These are phyloP conservation scores for Suhomyces sp. DNA, from an alignment of 805 yeast genomes.

Conservation along the genomic window DNA sequence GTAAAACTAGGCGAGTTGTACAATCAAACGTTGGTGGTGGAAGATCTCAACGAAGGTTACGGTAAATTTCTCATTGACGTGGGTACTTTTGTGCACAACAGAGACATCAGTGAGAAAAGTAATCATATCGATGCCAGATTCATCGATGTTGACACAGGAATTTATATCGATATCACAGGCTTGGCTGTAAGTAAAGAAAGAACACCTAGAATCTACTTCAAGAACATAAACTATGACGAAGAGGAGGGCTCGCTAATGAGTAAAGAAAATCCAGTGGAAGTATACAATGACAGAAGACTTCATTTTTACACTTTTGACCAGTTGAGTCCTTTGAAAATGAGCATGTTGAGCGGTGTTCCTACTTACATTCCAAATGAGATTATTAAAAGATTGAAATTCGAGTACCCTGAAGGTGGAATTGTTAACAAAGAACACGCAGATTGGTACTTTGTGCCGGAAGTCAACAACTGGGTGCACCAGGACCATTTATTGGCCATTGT, in stretches of 20 bases:
- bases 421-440: constrained; percentile 1
- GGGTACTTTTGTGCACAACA: constrained; percentile 18
- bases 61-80: constrained; percentile 22
- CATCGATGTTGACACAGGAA: constrained; percentile 24
- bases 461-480: constrained; percentile 19
- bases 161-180: constrained; percentile 25
- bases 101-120: constrained; percentile 49
- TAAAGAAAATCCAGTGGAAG: constrained; percentile 10
- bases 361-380: constrained; percentile 14
- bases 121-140: constrained; percentile 20
- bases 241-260: constrained; percentile 2
- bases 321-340: constrained; percentile 16
- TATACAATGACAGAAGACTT: constrained; percentile 16
- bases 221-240: constrained; percentile 4
- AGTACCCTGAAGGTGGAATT: constrained; percentile 2
- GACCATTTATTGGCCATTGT: constrained; percentile 7
- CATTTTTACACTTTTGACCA: constrained; percentile 17
- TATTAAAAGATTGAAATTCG: constrained; percentile 3
- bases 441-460: constrained; percentile 18
- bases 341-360: constrained; percentile 18
- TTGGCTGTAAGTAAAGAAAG: constrained; percentile 15
- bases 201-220: not conserved
- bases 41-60: constrained; percentile 14
- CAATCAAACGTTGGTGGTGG: constrained; percentile 20
- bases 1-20: constrained; percentile 15